Evolutionary conservation across 2,329 filamentous ascomycete genomes (phyloP).

Genomic region (Calonectria montana): DNA sequence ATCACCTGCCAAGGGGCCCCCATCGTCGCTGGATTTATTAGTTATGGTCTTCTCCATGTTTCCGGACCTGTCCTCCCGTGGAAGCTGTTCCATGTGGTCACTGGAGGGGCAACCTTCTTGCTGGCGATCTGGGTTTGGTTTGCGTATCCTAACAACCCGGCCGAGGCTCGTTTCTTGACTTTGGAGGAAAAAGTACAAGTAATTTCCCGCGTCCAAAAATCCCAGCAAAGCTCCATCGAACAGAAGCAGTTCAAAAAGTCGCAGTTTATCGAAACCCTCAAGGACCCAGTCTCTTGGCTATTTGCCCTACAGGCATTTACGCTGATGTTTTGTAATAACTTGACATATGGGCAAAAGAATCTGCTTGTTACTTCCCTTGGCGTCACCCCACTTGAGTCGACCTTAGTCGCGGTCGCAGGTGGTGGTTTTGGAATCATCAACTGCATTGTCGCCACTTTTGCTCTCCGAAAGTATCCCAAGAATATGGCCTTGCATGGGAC

Average conservation of each 20-base stretch:
- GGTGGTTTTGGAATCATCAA: conserved; percentile 48
- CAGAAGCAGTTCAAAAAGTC: conserved; percentile 49
- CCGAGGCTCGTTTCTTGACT: conserved; percentile 50
- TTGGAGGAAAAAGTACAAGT: conserved; percentile 54
- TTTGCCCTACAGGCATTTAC: conserved; percentile 47
- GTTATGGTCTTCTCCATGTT: conserved; percentile 54
- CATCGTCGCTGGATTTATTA: conserved; percentile 51
- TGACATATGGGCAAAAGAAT: conserved; percentile 53
- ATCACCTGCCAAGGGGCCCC: conserved; percentile 48
- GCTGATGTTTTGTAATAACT: conserved; percentile 52
- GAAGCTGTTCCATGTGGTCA: conserved; percentile 55
- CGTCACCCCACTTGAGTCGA: conserved; percentile 51
- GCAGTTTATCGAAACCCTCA: conserved; percentile 44
- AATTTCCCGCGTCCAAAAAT: conserved; percentile 43
- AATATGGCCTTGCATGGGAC: conserved; percentile 46
- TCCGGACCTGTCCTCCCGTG: conserved; percentile 47
- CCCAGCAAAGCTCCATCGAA: conserved; percentile 48
- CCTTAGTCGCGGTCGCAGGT: conserved; percentile 51
- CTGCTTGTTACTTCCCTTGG: conserved; percentile 50
- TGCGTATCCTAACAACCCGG: conserved; percentile 50
- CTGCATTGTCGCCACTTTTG: conserved; percentile 47
- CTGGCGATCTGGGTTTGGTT: conserved; percentile 48
- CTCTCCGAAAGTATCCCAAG: conserved; percentile 44
- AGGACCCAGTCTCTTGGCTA: conserved; percentile 47
- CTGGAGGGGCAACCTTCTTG: conserved; percentile 47